A percentile compares a stretch with the other conserved stretches of the same genome.
phyloP scores from a whole-genome alignment of 2,329 filamentous ascomycete genomes.

The Mycocentrospora acerina region DNA sequence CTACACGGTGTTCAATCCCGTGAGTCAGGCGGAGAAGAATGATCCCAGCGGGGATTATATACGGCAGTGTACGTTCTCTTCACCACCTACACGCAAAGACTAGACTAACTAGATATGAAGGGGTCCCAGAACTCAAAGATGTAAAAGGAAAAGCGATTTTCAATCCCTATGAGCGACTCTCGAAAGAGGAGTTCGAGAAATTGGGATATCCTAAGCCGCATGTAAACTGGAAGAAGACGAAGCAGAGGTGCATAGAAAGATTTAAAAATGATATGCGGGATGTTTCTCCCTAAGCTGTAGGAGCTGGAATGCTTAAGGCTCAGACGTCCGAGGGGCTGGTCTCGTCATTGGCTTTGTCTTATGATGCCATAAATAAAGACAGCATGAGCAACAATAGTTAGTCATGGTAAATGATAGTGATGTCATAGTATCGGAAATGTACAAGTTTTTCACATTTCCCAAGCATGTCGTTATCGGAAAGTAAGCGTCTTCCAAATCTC shows the following conservation, averaged over 20 bases:
- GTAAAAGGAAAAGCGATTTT: slow-evolving; percentile 53
- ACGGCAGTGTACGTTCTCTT: slow-evolving; percentile 27
- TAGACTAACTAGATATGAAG: slow-evolving; percentile 1
- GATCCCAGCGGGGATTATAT: slow-evolving; percentile 44
- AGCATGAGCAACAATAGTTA: too few species aligned
- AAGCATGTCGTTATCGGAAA: too few species aligned
- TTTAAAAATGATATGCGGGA: slow-evolving; percentile 50
- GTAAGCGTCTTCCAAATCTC: too few species aligned
- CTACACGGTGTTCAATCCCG: slow-evolving; percentile 52
- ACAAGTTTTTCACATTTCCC: too few species aligned
- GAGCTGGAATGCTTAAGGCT: not conserved
- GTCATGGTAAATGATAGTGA: too few species aligned
- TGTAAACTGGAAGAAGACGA: slow-evolving; percentile 48
- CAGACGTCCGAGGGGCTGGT: too few species aligned
- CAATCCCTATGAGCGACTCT: slow-evolving; percentile 48
- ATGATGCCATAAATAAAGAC: too few species aligned
- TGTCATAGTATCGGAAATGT: too few species aligned
- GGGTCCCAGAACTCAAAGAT: slow-evolving; percentile 42
- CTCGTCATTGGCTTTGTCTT: too few species aligned
- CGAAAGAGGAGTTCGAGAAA: slow-evolving; percentile 52
- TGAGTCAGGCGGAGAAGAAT: slow-evolving; percentile 42
- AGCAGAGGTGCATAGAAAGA: slow-evolving; percentile 45
- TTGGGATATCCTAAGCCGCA: slow-evolving; percentile 50
- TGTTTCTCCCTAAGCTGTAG: slow-evolving; percentile 18
- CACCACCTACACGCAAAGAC: too few species aligned